Evolutionary conservation across 2,329 filamentous ascomycete genomes (phyloP), one percentile per base, ranked within the genome.

Genomic region (Diaporthe sp.): DNA sequence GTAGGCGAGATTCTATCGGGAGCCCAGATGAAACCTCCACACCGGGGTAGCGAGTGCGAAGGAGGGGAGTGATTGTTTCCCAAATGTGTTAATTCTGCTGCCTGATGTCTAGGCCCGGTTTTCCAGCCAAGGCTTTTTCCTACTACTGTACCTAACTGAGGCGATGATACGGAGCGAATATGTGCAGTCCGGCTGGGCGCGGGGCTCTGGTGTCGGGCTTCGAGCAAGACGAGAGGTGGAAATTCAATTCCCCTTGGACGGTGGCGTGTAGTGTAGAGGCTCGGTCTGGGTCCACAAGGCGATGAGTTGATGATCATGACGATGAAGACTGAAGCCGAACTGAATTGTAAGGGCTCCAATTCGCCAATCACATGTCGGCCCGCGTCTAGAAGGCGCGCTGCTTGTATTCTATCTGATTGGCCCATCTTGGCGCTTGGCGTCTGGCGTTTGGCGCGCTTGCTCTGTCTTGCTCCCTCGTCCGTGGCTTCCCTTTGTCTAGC

Each of bases 21-120:
- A 38, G 42, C 28, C 42, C 12, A n/a, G 15, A 15, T 19, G 7
- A 17, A 28, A 25, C 35, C 61, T 66, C 61, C 42, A 25, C 42
- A 25, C 42, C 15, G 9, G 19, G 57, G n/a, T 42, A 8, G 15
- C 38, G n/a, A 42, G 58, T 42, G 25, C 9, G 33, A 25, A 28
- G 19, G 47, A 40, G 13, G n/a, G 22, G 19, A 35, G 12, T 15
- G 54, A 54, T 13, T 33, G 38, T 30, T 50, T 35, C 54, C 54
- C 54, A 22, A 50, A 35, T 1, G 30, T 25, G 38, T 58, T 42
- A 60, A 71, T 71, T 30, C 69, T 60, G 69, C 69, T 71, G 69
- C 69, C 55, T 71, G 69, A 57, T 47, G 57, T 22, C 45, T 40
- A 33, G 69, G 55, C 69, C 69, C 42, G 55, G 30, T 47, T 60